A percentile compares a stretch with the other conserved stretches of the same genome.
Conservation (phyloP, 352 stramenopile species). For the Phytophthora aleatoria region DNA sequence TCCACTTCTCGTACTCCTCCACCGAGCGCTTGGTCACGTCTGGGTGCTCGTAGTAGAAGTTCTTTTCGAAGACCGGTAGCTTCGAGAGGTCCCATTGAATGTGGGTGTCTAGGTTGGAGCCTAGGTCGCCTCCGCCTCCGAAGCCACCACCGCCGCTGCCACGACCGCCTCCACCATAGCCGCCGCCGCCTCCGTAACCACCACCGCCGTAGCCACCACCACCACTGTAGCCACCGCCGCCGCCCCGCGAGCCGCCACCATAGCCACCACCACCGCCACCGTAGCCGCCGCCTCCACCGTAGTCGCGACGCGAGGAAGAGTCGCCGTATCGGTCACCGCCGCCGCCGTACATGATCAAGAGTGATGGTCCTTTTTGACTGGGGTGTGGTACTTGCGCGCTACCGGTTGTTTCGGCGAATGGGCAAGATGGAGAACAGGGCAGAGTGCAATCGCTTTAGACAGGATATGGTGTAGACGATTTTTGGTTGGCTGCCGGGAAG, state of each 20-base stretch:
- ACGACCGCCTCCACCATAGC: slow-evolving; percentile 34
- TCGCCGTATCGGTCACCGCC: slow-evolving; percentile 73
- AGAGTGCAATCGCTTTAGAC: slow-evolving; percentile 37
- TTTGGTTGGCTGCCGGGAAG: slow-evolving; percentile 37
- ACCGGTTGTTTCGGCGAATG: slow-evolving; percentile 38
- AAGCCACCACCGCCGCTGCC: slow-evolving; percentile 42
- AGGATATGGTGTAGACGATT: slow-evolving; percentile 15
- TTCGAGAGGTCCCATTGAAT: slow-evolving; percentile 96
- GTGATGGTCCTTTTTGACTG: slow-evolving; percentile 24
- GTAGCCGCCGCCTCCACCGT: slow-evolving; percentile 34
- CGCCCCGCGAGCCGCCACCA: slow-evolving; percentile 29
- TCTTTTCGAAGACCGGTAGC: slow-evolving; percentile 98
- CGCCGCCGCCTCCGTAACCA: slow-evolving; percentile 35
- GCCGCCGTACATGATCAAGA: slow-evolving; percentile 69
- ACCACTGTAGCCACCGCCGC: slow-evolving; percentile 38
- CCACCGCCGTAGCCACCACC: slow-evolving; percentile 33
- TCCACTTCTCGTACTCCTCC: slow-evolving; percentile 92
- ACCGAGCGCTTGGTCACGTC: slow-evolving; percentile 93
- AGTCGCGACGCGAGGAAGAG: slow-evolving; percentile 75
- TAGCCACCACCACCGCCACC: slow-evolving; percentile 41
- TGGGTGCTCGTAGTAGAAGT: slow-evolving; percentile 99
- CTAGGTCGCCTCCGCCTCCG: slow-evolving; percentile 72
- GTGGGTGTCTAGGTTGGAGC: slow-evolving; percentile 86
- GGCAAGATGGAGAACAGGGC: slow-evolving; percentile 1
- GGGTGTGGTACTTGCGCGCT: slow-evolving; percentile 8